Percentiles rank a stretch among this genome's conserved stretches.
Conservation (phyloP, 257 asterid species). For the Rehmannia glutinosa region DNA sequence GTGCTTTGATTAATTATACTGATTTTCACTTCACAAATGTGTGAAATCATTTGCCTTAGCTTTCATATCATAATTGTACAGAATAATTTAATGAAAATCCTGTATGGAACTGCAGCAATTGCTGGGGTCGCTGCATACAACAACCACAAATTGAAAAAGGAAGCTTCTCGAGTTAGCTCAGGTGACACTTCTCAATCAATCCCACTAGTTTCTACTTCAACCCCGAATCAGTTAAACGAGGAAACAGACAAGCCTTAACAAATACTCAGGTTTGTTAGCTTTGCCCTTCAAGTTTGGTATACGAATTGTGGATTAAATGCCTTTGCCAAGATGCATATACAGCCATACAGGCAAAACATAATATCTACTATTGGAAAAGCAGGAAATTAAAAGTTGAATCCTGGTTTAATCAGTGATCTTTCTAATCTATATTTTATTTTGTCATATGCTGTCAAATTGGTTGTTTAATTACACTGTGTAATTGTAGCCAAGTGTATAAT, state of each 20-base stretch:
- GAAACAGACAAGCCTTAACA: not conserved
- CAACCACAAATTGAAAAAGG: conserved; percentile 82
- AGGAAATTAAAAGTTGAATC: not conserved
- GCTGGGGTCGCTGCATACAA: conserved; percentile 94
- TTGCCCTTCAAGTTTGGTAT: conserved; percentile 9
- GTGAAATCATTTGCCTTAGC: not conserved
- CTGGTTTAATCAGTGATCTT: not conserved
- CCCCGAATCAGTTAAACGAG: conserved; percentile 16
- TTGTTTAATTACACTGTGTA: not conserved
- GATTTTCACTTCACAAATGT: not conserved
- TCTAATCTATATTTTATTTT: conserved; percentile 2
- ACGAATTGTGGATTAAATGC: not conserved
- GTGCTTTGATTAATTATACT: not conserved
- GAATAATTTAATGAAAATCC: not conserved
- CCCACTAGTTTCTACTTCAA: conserved; percentile 34
- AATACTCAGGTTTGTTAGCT: conserved; percentile 1
- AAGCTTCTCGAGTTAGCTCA: conserved; percentile 48
- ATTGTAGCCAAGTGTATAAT: conserved; percentile 19
- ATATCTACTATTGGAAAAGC: conserved; percentile 4
- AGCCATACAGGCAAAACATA: not conserved
- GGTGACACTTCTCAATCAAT: conserved; percentile 36
- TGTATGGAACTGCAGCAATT: conserved; percentile 57
- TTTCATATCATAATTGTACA: not conserved
- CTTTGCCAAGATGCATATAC: not conserved
- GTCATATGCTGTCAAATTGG: conserved; percentile 4